Evolutionary conservation across 2,329 filamentous ascomycete genomes (phyloP), one percentile per base, ranked within the genome.

Genomic region (Epicoccum sorghinum): DNA sequence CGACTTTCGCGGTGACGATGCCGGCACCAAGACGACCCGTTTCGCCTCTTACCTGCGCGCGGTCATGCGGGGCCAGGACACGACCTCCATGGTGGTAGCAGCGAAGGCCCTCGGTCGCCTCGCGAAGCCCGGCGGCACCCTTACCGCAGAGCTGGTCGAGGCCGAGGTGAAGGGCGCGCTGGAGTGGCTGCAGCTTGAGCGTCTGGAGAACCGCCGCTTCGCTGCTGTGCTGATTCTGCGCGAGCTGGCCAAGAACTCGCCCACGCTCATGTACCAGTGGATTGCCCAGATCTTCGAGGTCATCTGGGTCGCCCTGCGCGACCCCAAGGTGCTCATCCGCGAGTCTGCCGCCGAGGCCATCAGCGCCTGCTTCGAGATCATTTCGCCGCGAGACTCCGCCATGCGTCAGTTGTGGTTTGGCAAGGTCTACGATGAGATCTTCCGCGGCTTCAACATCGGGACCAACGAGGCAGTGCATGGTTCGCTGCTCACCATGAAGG

Each of bases 101-200:
- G 93, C 95, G 37, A 86, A 89, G 62, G 93, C 93, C 4, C 82
- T 99, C 25, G 95, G 95, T 40, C 90, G 93, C 71, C 83, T 99
- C 55, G 96, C 93, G 58, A 88, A 91, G 63, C 95, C 95, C 0
- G 95, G 95, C 58, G 95, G 95, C 56, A 93, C 95, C 29, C 82
- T 98, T 60, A 96, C 96, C 39, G 96, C 93, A 7, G 93, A 98
- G 75, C 81, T 99, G 49, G 95, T 99, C 52, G 95, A 99, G 71
- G 93, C 92, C 49, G 93, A 99, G 76, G 93, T 98, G 58, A 96
- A 97, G 75, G 95, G 92, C 14, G 93, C 96, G 2, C 82, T 99
- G 48, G 95, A 99, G 78, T 98, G 93, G 90, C 85, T 99, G 52
- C 93, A 98, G 72, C 93, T 93, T 43, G 96, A 98, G 72, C 86